A percentile compares a stretch with the other conserved stretches of the same genome.
phyloP scores from a whole-genome alignment of 495 filamentous ascomycete genomes.

The Hypomontagnella monticulosa region DNA sequence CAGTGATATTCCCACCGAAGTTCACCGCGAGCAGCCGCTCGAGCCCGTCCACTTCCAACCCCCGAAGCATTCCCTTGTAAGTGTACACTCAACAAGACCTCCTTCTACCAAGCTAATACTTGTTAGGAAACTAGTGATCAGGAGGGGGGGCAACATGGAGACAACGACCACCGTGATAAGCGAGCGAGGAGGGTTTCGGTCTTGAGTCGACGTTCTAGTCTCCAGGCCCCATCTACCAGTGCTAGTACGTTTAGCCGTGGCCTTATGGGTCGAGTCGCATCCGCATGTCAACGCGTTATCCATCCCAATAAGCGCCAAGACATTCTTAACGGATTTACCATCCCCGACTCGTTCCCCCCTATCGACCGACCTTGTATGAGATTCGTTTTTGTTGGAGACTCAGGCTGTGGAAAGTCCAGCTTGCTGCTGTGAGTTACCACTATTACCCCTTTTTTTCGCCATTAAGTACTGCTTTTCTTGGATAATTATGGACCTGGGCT shows the following conservation, averaged over 20 bases:
- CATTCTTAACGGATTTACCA: neutral
- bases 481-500: neutral
- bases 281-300: slow-evolving; percentile 14
- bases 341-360: neutral
- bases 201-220: neutral
- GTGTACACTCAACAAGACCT: slow-evolving; percentile 1
- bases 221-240: slow-evolving; percentile 11
- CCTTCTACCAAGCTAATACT: slow-evolving; percentile 1
- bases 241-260: slow-evolving; percentile 9
- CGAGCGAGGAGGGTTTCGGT: slow-evolving; percentile 15
- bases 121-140: slow-evolving; percentile 18
- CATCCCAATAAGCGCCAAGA: neutral
- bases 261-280: slow-evolving; percentile 25
- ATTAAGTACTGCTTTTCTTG: neutral
- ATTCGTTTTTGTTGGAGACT: slow-evolving; percentile 43
- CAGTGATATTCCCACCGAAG: slow-evolving; percentile 21
- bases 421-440: slow-evolving; percentile 34
- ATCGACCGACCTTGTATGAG: slow-evolving; percentile 39
- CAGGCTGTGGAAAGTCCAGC: slow-evolving; percentile 43
- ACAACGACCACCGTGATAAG: slow-evolving; percentile 29
- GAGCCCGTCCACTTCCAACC: slow-evolving; percentile 23
- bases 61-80: slow-evolving; percentile 35
- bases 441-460: neutral
- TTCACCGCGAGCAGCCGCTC: slow-evolving; percentile 16
- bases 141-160: neutral